A percentile compares a stretch with the other conserved stretches of the same genome.
phyloP scores from a whole-genome alignment of 352 stramenopile genomes.

The Halophytophthora batemanensis region DNA sequence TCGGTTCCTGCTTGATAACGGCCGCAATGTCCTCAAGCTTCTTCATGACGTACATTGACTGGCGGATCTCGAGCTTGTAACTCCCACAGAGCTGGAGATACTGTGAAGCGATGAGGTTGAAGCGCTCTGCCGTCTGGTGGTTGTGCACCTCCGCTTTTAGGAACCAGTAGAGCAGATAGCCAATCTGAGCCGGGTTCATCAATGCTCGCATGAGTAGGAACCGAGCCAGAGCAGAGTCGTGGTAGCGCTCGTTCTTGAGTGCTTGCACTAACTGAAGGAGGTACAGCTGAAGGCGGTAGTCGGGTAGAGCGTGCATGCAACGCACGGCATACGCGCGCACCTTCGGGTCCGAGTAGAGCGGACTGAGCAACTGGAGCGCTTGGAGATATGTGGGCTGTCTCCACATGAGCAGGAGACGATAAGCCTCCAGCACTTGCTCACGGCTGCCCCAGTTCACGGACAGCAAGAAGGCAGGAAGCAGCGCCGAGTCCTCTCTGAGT shows the following conservation, averaged over 20 bases:
- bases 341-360: constrained; percentile 87
- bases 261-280: constrained; percentile 84
- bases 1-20: constrained; percentile 56
- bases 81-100: constrained; percentile 88
- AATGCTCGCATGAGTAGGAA: constrained; percentile 77
- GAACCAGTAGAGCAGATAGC: constrained; percentile 84
- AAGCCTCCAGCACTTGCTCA: constrained; percentile 76
- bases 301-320: constrained; percentile 81
- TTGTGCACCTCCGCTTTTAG: constrained; percentile 68
- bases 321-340: constrained; percentile 91
- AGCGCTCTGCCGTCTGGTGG: constrained; percentile 58
- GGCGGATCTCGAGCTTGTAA: constrained; percentile 86
- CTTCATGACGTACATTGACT: constrained; percentile 92
- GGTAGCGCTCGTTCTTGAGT: constrained; percentile 82
- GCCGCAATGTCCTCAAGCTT: constrained; percentile 80
- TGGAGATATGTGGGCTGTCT: constrained; percentile 74
- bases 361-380: constrained; percentile 86
- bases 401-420: constrained; percentile 78
- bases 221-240: constrained; percentile 74
- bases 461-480: constrained; percentile 84
- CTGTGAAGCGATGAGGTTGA: constrained; percentile 63
- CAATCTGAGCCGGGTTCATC: constrained; percentile 73
- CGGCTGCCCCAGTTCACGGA: constrained; percentile 83
- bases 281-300: constrained; percentile 87
- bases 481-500: constrained; percentile 61